A percentile compares a stretch with the other conserved stretches of the same genome.
Conservation (phyloP, 2,329 filamentous ascomycete genomes). For the Paramyrothecium sp. region DNA sequence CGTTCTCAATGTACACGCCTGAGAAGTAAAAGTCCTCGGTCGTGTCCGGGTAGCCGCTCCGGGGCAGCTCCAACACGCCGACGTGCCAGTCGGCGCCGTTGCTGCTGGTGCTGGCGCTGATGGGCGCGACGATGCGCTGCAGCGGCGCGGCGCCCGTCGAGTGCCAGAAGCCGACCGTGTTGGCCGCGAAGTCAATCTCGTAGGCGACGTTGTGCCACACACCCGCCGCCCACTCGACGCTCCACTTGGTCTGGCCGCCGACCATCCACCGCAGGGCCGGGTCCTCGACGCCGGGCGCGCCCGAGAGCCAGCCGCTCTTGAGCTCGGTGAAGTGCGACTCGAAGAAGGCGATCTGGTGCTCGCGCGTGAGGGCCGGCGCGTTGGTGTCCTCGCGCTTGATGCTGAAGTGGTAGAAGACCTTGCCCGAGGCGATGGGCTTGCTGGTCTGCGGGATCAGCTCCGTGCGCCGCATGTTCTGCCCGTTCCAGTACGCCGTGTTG, state of each 20-base stretch:
- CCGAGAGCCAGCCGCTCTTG: conserved; percentile 52
- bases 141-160: conserved; percentile 63
- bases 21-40: conserved; percentile 71
- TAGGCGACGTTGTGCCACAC: conserved; percentile 77
- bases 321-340: conserved; percentile 75
- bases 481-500: conserved; percentile 67
- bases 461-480: conserved; percentile 69
- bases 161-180: conserved; percentile 68
- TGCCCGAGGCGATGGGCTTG: conserved; percentile 63
- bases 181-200: conserved; percentile 65
- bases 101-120: conserved; percentile 59
- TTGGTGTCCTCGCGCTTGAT: conserved; percentile 60
- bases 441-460: conserved; percentile 72
- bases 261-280: conserved; percentile 64
- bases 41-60: conserved; percentile 47
- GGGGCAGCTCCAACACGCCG: conserved; percentile 64
- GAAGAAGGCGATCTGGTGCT: conserved; percentile 65
- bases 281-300: conserved; percentile 35
- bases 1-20: conserved; percentile 65
- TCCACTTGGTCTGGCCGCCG: conserved; percentile 60
- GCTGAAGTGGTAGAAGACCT: conserved; percentile 71
- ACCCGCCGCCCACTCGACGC: conserved; percentile 56
- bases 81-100: conserved; percentile 74
- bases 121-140: conserved; percentile 56
- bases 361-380: conserved; percentile 58